A percentile compares a stretch with the other conserved stretches of the same genome.
Conservation (phyloP, 495 filamentous ascomycete genomes). For the Aspergillus ostianus region DNA sequence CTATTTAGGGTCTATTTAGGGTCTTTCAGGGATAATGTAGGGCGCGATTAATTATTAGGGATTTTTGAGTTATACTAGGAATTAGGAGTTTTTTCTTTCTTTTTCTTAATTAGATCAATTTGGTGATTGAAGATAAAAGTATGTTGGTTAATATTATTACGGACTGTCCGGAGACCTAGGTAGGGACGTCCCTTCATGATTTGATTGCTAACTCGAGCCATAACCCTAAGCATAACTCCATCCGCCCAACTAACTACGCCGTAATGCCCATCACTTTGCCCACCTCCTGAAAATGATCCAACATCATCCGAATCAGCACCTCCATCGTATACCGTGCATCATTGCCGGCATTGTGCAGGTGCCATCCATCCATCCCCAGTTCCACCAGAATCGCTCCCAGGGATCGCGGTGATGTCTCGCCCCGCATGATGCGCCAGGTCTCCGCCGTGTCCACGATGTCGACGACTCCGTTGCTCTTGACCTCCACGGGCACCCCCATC, state of each 20-base stretch:
- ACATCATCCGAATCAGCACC: slow-evolving; percentile 66
- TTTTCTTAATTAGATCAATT: too few relatives aligned
- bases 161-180: too few relatives aligned
- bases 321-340: slow-evolving; percentile 84
- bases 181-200: too few relatives aligned
- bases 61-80: too few relatives aligned
- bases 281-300: slow-evolving; percentile 22
- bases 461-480: slow-evolving; percentile 24
- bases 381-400: slow-evolving; percentile 61
- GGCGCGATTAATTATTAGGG: too few relatives aligned
- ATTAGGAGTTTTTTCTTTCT: too few relatives aligned
- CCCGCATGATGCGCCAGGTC: slow-evolving; percentile 60
- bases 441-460: slow-evolving; percentile 66
- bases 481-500: slow-evolving; percentile 50
- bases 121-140: too few relatives aligned
- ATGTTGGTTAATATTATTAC: too few relatives aligned
- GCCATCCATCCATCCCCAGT: slow-evolving; percentile 58
- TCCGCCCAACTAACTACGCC: background rate
- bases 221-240: background rate
- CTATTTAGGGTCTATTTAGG: too few relatives aligned
- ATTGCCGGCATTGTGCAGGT: slow-evolving; percentile 93
- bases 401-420: slow-evolving; percentile 46
- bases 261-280: background rate
- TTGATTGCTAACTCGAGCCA: too few relatives aligned
- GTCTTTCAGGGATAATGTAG: too few relatives aligned